Percentiles rank a stretch among this genome's conserved stretches.
phyloP scores from a whole-genome alignment of 2,329 filamentous ascomycete species.

The Nigrospora osmanthi region DNA sequence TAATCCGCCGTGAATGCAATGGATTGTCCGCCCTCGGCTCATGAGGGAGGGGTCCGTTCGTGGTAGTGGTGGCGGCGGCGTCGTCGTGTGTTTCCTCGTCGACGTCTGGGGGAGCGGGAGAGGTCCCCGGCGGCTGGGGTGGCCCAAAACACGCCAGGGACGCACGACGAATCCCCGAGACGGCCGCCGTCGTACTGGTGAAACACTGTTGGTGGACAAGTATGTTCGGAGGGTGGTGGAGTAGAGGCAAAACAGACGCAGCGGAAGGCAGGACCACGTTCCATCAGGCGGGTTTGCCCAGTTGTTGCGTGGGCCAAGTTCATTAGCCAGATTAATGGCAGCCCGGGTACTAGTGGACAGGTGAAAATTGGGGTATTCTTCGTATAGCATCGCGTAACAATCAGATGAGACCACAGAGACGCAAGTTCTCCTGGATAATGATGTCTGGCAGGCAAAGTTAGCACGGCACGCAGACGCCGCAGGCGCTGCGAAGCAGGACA shows the following conservation, averaged over 20 bases:
- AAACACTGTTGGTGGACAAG: constrained; percentile 1
- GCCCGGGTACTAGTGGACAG: constrained; percentile 12
- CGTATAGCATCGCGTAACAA: constrained; percentile 15
- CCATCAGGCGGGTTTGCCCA: constrained; percentile 13
- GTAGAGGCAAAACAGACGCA: constrained; percentile 19
- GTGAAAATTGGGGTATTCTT: constrained; percentile 12
- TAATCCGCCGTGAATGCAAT: constrained; percentile 26
- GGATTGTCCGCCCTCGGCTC: too few species aligned
- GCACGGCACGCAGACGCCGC: not conserved
- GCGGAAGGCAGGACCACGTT: constrained; percentile 16
- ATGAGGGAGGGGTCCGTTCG: too few species aligned
- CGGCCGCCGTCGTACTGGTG: not conserved
- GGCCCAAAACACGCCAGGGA: too few species aligned
- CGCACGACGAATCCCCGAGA: too few species aligned
- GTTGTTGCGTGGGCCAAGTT: constrained; percentile 15
- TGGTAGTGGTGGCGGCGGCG: too few species aligned
- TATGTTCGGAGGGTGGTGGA: constrained; percentile 7
- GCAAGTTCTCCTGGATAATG: constrained; percentile 99
- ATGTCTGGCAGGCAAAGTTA: constrained; percentile 58
- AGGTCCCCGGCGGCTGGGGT: too few species aligned
- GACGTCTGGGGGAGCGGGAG: too few species aligned
- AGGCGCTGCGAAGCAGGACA: not conserved
- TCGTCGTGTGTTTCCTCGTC: too few species aligned
- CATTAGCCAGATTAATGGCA: constrained; percentile 25
- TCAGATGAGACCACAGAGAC: constrained; percentile 95